Evolutionary conservation across 345 rosid species (phyloP).

Genomic region (Boechera divaricarpa): DNA sequence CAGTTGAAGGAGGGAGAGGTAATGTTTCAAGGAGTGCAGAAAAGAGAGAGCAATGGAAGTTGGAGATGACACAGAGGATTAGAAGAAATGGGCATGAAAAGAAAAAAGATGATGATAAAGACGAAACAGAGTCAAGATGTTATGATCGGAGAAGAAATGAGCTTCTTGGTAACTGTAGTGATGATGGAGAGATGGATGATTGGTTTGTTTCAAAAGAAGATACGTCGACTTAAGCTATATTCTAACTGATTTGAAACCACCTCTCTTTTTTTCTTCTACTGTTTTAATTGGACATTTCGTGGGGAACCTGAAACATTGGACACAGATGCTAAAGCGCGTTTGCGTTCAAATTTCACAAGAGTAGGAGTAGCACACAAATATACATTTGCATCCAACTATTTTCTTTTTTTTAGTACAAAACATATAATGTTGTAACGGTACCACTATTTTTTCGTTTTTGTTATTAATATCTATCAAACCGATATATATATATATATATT

Average conservation of each 20-base stretch:
- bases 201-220: slow-evolving; percentile 59
- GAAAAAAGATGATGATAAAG: slow-evolving; percentile 38
- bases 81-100: slow-evolving; percentile 23
- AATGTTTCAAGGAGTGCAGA: slow-evolving; percentile 50
- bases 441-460: no score
- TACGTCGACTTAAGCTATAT: not conserved
- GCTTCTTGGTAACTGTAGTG: slow-evolving; percentile 48
- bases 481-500: no score
- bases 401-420: no score
- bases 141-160: slow-evolving; percentile 44
- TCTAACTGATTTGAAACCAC: not conserved
- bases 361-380: no score
- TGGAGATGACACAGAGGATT: slow-evolving; percentile 54
- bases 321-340: not conserved
- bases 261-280: not conserved
- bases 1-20: slow-evolving; percentile 65
- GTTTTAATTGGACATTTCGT: not conserved
- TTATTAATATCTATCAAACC: no score
- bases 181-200: slow-evolving; percentile 73
- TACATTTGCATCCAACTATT: no score
- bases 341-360: no score
- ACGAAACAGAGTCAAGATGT: slow-evolving; percentile 32
- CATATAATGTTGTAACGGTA: no score
- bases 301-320: not conserved
- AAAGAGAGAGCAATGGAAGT: slow-evolving; percentile 59